Evolutionary conservation across 202 grass and related monocot species (phyloP).

Genomic region (Saccharum hybrid): DNA sequence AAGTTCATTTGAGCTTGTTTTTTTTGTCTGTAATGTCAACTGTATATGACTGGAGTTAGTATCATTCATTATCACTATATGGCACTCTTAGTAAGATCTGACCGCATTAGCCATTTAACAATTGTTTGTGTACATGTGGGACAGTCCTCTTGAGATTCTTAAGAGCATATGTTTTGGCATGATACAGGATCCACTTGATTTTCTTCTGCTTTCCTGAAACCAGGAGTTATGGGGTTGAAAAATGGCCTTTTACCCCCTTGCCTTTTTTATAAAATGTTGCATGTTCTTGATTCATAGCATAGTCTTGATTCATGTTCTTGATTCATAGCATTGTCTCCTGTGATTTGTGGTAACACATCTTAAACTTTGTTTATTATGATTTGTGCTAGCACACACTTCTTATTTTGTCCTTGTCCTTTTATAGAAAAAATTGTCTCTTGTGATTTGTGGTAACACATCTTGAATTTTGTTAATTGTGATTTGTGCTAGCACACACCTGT

Average conservation of each 20-base stretch:
- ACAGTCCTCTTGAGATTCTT: neutral
- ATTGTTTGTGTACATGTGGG: neutral
- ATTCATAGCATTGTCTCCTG: no score
- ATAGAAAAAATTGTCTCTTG: no score
- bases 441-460: no score
- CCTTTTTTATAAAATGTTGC: neutral
- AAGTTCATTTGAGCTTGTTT: neutral
- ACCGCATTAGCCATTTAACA: neutral
- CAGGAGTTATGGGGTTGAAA: neutral
- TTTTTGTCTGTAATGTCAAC: neutral
- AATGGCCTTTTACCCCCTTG: neutral
- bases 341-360: no score
- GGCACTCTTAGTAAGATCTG: neutral
- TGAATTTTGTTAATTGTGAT: no score
- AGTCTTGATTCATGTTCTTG: no score
- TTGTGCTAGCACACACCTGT: no score
- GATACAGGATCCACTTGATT: neutral
- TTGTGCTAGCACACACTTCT: no score
- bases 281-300: no score
- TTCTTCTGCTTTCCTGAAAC: constrained; percentile 6
- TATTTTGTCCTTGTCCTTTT: no score
- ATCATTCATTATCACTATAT: constrained; percentile 1
- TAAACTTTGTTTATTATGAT: no score
- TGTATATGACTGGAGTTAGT: neutral
- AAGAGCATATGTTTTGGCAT: constrained; percentile 16